Base-by-base conservation (phyloP, 192 early-diverging fungal species). In the Podila horticola region DNA sequence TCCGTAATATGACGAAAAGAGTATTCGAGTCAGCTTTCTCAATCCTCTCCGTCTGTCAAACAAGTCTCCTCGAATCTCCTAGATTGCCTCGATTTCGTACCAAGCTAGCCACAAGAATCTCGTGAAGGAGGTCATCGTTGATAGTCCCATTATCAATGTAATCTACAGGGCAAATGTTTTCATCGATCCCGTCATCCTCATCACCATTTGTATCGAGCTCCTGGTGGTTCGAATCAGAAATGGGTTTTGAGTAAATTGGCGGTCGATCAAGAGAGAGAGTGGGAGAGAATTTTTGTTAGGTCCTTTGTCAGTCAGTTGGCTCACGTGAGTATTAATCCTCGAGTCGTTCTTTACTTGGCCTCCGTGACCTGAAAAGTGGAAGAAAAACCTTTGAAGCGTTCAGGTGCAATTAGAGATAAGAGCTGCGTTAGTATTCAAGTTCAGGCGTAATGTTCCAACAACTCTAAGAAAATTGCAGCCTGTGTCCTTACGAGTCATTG, bases 341-440 rank as follows among this genome's bases (percentile, higher is more conserved):
- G 34, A 1, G 34, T 36, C 34, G 34, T 36, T 36, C 34, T 36
- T 36, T 36, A 36, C 34, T 38, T 89, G 89, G 19, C 86, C 89
- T 48, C 94, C 94, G 82, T 95, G 94, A 36, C 94, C 94, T 75
- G 89, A 91, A 75, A 86, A 95, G 75, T 95, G 94, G 77, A 94
- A 91, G 70, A 95, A 93, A 83, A 92, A 93, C 33, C 87, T 88
- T 62, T 62, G 24, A 5, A 15, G 17, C 13, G 28, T 62, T 7
- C 57, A 58, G 22, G 15, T 19, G 24, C 52, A 55, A 22, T 7
- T 11, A 7, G 24, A 26, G 52, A 17, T 2, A 55, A 20, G 24
- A 55, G 9, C 4, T 5, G 7, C 3, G n/a, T 55, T 17, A 55
- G 6, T 26, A 55, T 22, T 62, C 31, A 45, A 52, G 58, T 13